These are phyloP conservation scores for Carallia brachiata DNA, from an alignment of 345 rosid genomes.

Conservation along the genomic window DNA sequence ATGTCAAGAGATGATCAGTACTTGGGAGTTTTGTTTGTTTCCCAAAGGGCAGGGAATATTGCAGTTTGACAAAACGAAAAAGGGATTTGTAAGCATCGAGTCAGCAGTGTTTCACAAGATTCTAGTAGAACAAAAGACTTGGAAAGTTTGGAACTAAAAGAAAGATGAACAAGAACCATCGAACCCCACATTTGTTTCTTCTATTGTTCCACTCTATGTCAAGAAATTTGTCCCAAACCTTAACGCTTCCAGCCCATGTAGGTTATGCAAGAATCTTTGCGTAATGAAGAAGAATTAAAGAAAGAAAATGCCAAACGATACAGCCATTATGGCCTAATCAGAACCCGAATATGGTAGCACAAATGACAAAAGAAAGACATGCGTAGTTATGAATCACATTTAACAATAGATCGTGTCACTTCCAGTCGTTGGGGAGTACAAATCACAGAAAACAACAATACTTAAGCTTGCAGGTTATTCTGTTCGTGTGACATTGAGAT, in stretches of 20 bases:
- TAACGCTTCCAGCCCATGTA: neutral
- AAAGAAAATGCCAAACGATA: too few relatives aligned
- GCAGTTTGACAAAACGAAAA: neutral
- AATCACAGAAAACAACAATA: neutral
- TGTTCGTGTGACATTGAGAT: conserved; percentile 3
- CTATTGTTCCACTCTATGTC: conserved; percentile 26
- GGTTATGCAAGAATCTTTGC: neutral
- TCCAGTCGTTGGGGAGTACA: too few relatives aligned
- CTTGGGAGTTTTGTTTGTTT: conserved; percentile 1
- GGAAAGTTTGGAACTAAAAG: neutral
- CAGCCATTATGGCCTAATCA: too few relatives aligned
- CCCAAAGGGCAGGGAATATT: neutral
- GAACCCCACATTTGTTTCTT: neutral
- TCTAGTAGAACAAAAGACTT: neutral
- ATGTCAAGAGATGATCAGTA: neutral
- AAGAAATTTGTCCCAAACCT: neutral
- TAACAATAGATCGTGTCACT: neutral
- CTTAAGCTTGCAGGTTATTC: neutral
- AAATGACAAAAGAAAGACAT: neutral
- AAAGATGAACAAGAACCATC: conserved; percentile 3
- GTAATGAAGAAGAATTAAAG: neutral
- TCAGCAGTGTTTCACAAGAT: conserved; percentile 18
- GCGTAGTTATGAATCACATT: neutral
- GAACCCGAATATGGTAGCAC: neutral
- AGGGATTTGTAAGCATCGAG: neutral